These are phyloP conservation scores for Phialophora verrucosa DNA, from an alignment of 2,329 filamentous ascomycete genomes.

Conservation along the genomic window DNA sequence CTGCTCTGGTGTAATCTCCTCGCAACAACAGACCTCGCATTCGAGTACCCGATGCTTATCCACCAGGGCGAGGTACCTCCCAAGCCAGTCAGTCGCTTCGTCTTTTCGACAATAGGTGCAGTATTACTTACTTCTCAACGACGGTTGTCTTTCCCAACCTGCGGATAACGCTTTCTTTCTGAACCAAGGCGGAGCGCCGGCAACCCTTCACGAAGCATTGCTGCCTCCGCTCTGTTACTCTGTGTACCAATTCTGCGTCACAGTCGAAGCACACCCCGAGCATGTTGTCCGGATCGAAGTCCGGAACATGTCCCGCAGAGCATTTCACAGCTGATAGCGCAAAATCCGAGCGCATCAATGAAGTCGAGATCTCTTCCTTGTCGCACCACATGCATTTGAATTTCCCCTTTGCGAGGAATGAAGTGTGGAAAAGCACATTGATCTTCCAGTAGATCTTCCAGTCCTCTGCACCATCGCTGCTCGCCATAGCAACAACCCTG, in stretches of 20 bases:
- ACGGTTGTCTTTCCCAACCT: neutral
- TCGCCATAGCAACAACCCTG: neutral
- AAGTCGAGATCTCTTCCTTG: conserved; percentile 5
- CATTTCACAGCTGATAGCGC: conserved; percentile 1
- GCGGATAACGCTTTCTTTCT: neutral
- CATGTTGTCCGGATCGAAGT: neutral
- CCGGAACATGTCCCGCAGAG: neutral
- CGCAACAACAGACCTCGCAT: neutral
- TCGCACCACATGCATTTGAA: conserved; percentile 9
- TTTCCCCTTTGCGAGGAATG: neutral
- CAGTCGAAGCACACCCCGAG: neutral
- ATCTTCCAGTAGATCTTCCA: conserved; percentile 11
- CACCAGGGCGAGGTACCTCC: neutral
- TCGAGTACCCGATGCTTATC: neutral
- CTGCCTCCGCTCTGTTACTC: neutral
- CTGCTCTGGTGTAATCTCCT: neutral
- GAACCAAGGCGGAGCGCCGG: neutral
- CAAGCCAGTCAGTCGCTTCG: neutral
- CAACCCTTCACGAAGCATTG: neutral
- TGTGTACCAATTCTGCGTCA: neutral
- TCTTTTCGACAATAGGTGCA: neutral
- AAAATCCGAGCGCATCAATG: conserved; percentile 1
- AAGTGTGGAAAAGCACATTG: conserved; percentile 2
- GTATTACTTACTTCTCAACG: neutral
- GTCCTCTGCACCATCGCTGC: neutral